Evolutionary conservation across 2,329 filamentous ascomycete species (phyloP), one percentile per base, ranked within the genome.

Genomic region (Fusarium xylarioides): DNA sequence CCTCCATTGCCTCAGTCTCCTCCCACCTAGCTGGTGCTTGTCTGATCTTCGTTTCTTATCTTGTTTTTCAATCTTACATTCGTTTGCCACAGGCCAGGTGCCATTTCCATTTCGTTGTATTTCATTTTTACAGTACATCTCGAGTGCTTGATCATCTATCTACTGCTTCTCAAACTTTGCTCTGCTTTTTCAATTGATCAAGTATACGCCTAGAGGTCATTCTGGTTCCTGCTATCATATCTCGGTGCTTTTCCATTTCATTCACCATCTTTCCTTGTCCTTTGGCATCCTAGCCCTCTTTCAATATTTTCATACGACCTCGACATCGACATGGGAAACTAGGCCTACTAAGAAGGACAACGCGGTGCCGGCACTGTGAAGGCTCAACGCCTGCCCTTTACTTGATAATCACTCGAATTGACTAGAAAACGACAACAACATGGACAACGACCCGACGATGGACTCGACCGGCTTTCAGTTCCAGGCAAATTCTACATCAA

Each of bases 401-500:
- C 53, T 65, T 43, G 38, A 60, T 56, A 55, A 66, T 63, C 42
- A 57, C 32, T 37, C 60, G 32, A 66, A 55, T 47, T 64, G 67
- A 68, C 43, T 57, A 66, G 28, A 43, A 49, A 54, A 40, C 68
- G 56, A 26, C 52, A 42, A 56, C 26, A 71, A 63, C 23, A 70
- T 65, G 35, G 63, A 62, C 32, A 67, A 65, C 42, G 49, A 73
- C 37, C 71, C 58, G 18, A 70, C 75, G 58, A 37, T 57, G 34
- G 61, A 70, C 34, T 66, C 71, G 34, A 56, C 71, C n/a, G 81
- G 78, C 37, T 81, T 81, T 60, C 68, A 72, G 37, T 80, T 79
- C 64, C 76, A 77, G 66, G 69, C 76, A 74, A 88, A 86, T 77
- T 81, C 82, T 37, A 85, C 85, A 11, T 83, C 83, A 43, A 80